Conservation (phyloP, 257 asterid species). For the Forsythia suspensa region DNA sequence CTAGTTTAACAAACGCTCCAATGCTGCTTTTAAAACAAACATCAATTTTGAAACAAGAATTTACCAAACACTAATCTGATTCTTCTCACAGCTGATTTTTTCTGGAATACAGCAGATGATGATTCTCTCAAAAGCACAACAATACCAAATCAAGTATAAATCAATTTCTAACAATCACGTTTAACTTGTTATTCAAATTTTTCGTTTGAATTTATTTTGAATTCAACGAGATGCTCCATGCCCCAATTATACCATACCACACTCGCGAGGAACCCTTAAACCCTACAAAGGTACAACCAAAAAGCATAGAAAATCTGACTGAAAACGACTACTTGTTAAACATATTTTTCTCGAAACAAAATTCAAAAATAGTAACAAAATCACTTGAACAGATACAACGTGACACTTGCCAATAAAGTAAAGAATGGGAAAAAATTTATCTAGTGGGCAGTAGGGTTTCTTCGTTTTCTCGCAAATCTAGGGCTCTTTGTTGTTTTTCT, state of each 20-base stretch:
- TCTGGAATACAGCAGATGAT: no score
- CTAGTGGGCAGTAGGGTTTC: constrained; percentile 44
- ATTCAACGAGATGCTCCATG: background rate
- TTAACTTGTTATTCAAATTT: no score
- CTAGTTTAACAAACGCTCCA: no score
- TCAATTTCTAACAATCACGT: no score
- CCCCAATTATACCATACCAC: background rate
- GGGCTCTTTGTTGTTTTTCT: constrained; percentile 7
- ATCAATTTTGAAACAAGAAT: no score
- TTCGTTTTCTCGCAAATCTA: constrained; percentile 27
- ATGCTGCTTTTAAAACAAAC: no score
- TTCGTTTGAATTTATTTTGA: background rate
- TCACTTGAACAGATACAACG: background rate
- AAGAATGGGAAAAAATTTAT: background rate
- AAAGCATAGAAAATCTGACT: background rate
- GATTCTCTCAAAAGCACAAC: no score
- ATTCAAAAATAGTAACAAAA: background rate
- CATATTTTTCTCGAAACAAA: background rate
- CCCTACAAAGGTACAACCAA: background rate
- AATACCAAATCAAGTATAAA: no score
- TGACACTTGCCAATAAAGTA: background rate
- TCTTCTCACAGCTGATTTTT: no score
- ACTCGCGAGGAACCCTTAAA: background rate
- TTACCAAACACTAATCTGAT: no score
- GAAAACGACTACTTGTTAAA: background rate